Base-by-base conservation (phyloP, 805 yeast species). In the Wickerhamiella sorbophila region DNA sequence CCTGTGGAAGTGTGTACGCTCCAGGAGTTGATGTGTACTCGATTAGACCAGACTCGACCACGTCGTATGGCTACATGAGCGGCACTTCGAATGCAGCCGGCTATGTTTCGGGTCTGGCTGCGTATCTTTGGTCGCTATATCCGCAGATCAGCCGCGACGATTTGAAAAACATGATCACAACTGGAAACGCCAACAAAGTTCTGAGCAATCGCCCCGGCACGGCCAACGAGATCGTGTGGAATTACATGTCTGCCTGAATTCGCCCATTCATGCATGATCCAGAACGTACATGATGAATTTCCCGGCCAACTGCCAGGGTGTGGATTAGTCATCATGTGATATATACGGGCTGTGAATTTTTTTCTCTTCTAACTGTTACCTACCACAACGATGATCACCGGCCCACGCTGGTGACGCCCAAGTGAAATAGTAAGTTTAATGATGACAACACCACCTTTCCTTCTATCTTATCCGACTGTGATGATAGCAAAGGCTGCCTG, bases 61-160 rank as follows among this genome's bases (percentile, higher is more conserved):
- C 24, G 3, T 21, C 24, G 14, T 46, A 45, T 21, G 52, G 50
- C 10, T 44, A 44, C 17, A 47, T 48, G 48, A 46, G 39, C 17
- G 97, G 97, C 62, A 87, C 97, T 4, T 86, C 95, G 6, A 86
- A 86, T 88, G 95, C 97, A 12, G 79, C 95, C 18, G 95, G 96
- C 33, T 94, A 86, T 55, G 87, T 84, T 52, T 77, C 85, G 45
- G 97, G 97, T 53, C 69, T 87, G 57, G 74, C 86, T 53, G 75
- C 94, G 4, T 87, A 87, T 67, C 85, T 74, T 62, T 53, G 57
- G 61, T 58, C 56, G 1, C 52, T 54, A 49, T 50, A 45, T 21
- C 40, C 48, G 16, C 15, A 14, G 9, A 16, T 45, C 21, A 22
- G 38, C 9, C 20, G 41, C 21, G 24, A 8, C 6, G 45, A 48